Percentiles rank a stretch among this genome's conserved stretches.
phyloP scores from a whole-genome alignment of 805 yeast genomes.

The Kodamaea hsintzibuensis region DNA sequence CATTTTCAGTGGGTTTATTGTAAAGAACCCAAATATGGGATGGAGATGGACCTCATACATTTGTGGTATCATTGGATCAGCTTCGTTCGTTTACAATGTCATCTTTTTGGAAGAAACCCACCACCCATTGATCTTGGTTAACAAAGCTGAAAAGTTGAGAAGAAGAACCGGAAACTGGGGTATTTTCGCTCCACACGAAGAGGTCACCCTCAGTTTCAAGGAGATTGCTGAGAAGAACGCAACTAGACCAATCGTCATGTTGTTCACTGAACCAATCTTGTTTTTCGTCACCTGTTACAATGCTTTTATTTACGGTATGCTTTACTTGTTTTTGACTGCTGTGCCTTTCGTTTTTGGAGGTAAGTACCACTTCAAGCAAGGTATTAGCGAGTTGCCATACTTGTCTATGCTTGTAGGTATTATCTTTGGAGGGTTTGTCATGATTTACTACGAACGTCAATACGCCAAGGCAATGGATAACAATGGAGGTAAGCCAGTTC shows the following conservation, averaged over 20 bases:
- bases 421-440: conserved; percentile 27
- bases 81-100: conserved; percentile 33
- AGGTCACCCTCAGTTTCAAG: conserved; percentile 26
- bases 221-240: conserved; percentile 39
- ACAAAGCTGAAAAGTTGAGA: conserved; percentile 36
- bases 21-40: conserved; percentile 37
- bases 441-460: conserved; percentile 26
- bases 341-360: conserved; percentile 46
- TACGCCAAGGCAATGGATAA: conserved; percentile 35
- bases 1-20: conserved; percentile 48
- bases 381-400: conserved; percentile 31
- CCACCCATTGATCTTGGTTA: conserved; percentile 36
- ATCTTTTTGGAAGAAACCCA: conserved; percentile 40
- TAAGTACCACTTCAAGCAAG: conserved; percentile 23
- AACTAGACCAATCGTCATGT: conserved; percentile 40
- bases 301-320: conserved; percentile 50
- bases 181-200: conserved; percentile 40
- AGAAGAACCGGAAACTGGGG: conserved; percentile 45
- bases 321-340: conserved; percentile 47
- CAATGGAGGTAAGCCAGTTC: conserved; percentile 54
- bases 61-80: conserved; percentile 40
- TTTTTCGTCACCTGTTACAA: conserved; percentile 46
- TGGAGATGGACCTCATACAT: conserved; percentile 65
- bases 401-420: conserved; percentile 41
- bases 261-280: conserved; percentile 43